Percentiles rank a stretch among this genome's conserved stretches.
These are phyloP conservation scores for Paspalum notatum DNA, from an alignment of 176 grass and related monocot species.

Conservation along the genomic window DNA sequence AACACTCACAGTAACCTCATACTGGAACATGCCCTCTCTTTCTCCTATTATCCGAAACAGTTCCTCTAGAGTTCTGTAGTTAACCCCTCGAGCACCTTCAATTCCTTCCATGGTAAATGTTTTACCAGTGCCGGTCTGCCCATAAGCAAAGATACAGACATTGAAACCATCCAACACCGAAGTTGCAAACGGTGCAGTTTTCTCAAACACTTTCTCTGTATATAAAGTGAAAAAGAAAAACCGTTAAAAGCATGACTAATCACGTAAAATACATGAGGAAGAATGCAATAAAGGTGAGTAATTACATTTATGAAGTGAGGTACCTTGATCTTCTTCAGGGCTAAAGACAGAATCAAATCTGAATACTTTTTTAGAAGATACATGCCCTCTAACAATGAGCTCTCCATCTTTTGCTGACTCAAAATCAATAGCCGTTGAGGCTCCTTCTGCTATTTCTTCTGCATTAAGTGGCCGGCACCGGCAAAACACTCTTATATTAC, in stretches of 20 bases:
- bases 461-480: constrained; percentile 87
- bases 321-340: constrained; percentile 93
- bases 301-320: neutral
- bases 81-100: constrained; percentile 81
- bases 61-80: constrained; percentile 84
- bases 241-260: constrained; percentile 13
- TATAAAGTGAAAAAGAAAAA: neutral
- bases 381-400: constrained; percentile 81
- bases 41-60: constrained; percentile 85
- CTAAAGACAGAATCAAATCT: constrained; percentile 88
- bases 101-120: constrained; percentile 98
- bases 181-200: constrained; percentile 76
- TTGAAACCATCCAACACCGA: constrained; percentile 97
- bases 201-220: constrained; percentile 83
- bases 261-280: neutral
- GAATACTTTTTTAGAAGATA: constrained; percentile 85
- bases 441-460: constrained; percentile 74
- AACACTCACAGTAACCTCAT: constrained; percentile 84
- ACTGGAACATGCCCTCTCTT: constrained; percentile 65
- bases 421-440: constrained; percentile 69
- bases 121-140: constrained; percentile 94
- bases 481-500: constrained; percentile 96
- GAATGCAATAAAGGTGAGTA: neutral
- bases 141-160: constrained; percentile 96
- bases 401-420: constrained; percentile 90